Evolutionary conservation across 352 stramenopile species (phyloP), one percentile per base, ranked within the genome.

Genomic region (Phytophthora sojae): DNA sequence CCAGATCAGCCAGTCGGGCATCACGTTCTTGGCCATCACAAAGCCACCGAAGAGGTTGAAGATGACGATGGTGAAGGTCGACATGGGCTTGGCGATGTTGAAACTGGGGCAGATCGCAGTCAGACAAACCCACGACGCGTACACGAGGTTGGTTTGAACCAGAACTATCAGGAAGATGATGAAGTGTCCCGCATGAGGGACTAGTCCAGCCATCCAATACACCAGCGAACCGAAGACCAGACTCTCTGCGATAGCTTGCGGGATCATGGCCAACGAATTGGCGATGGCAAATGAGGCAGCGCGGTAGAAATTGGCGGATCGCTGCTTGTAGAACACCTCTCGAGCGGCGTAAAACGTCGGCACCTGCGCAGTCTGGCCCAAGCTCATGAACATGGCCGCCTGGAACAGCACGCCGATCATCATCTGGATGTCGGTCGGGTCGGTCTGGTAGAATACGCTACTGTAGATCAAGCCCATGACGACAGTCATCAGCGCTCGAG

Each of bases 301-400:
- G 5, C 83, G 85, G 57, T 91, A 91, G 59, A 97, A 97, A 57
- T 94, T 93, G 17, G 79, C 73, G 23, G 81, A 85, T 5, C 75
- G 71, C 37, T 95, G 91, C 59, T 94, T 96, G 82, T 96, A 96
- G 67, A 94, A 97, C 1, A 92, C 57, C 4, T 79, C 76, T 12
- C 82, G 79, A 3, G 67, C 75, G 12, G 78, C 80, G 61, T 96
- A 91, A 53, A 97, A 91, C 9, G 84, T 86, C 5, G 90, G 80
- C 23, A 98, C 62, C 57, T 92, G 77, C 1, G 89, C 71, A 42
- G 92, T 87, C 26, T 91, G 81, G n/a, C 85, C 86, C 55, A 97
- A 54, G 14, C 80, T 79, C 25, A 95, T 69, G 61, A 96, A 97
- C 44, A 97, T 83, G n/a, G 92, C 71, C 6, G 77, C 77, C 61